These are phyloP conservation scores for Medicago lupulina DNA, from an alignment of 306 rosid species.

Conservation along the genomic window DNA sequence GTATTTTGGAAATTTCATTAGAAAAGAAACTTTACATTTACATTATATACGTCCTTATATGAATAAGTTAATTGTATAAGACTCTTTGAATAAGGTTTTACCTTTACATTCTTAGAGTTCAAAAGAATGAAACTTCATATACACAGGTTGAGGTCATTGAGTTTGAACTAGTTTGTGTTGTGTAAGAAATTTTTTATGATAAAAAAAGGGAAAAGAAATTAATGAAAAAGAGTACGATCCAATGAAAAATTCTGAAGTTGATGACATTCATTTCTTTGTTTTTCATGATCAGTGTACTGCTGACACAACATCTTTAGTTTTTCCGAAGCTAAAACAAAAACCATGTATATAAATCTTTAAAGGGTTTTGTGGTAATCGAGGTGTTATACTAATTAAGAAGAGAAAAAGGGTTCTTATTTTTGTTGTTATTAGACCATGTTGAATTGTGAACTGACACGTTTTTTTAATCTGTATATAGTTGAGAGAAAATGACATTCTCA, in stretches of 20 bases:
- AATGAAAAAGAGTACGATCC: slow-evolving; percentile 47
- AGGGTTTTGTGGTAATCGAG: neutral
- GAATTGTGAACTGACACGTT: neutral
- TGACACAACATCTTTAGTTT: slow-evolving; percentile 34
- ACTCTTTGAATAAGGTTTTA: neutral
- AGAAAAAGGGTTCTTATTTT: too few relatives aligned
- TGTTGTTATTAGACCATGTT: neutral
- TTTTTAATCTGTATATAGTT: too few relatives aligned
- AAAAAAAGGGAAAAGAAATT: neutral
- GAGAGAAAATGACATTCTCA: neutral
- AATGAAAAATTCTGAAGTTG: slow-evolving; percentile 46
- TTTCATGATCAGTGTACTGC: neutral
- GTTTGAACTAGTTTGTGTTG: neutral
- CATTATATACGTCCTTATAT: neutral
- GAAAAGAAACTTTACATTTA: slow-evolving; percentile 28
- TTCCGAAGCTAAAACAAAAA: slow-evolving; percentile 16
- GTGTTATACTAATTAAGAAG: neutral
- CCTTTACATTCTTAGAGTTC: slow-evolving; percentile 20
- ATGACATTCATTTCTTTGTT: slow-evolving; percentile 45
- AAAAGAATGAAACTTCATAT: slow-evolving; percentile 24
- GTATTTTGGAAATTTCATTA: slow-evolving; percentile 44
- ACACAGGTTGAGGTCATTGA: slow-evolving; percentile 2
- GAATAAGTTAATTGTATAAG: too few relatives aligned
- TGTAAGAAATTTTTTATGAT: slow-evolving; percentile 3
- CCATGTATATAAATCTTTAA: neutral